A percentile compares a stretch with the other conserved stretches of the same genome.
phyloP scores from a whole-genome alignment of 2,329 filamentous ascomycete genomes.

The Aspergillus pseudoviridinutans region DNA sequence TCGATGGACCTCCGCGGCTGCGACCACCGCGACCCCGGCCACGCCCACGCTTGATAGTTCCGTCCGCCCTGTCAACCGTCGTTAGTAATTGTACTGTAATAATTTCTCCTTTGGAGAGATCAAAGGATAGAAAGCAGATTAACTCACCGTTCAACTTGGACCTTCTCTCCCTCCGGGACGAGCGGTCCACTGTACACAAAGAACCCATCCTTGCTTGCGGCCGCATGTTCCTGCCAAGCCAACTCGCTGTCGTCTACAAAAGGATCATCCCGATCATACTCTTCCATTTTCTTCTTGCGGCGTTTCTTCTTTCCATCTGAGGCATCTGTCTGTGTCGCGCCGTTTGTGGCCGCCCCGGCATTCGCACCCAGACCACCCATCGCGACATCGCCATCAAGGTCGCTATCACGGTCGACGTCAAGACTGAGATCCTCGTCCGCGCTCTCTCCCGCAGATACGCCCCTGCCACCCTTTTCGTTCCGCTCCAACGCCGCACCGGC shows the following conservation, averaged over 20 bases:
- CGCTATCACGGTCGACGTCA: conserved; percentile 73
- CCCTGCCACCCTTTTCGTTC: conserved; percentile 64
- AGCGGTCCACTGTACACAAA: conserved; percentile 96
- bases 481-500: conserved; percentile 82
- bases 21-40: conserved; percentile 53
- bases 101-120: too few relatives aligned
- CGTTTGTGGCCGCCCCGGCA: conserved; percentile 52
- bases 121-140: not conserved
- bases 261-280: conserved; percentile 64
- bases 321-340: conserved; percentile 48
- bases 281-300: conserved; percentile 66
- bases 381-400: conserved; percentile 46
- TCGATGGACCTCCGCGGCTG: conserved; percentile 56
- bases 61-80: conserved; percentile 57
- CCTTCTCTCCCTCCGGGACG: conserved; percentile 79
- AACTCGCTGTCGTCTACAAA: conserved; percentile 88
- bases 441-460: conserved; percentile 69
- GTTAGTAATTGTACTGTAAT: conserved; percentile 10
- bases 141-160: conserved; percentile 58
- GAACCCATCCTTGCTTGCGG: conserved; percentile 91
- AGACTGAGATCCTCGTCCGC: conserved; percentile 74
- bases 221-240: conserved; percentile 91
- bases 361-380: conserved; percentile 41
- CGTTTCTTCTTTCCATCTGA: conserved; percentile 69
- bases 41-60: conserved; percentile 61